These are phyloP conservation scores for Dendrocalamus latiflorus DNA, from an alignment of 202 grass and related monocot species.

Conservation along the genomic window DNA sequence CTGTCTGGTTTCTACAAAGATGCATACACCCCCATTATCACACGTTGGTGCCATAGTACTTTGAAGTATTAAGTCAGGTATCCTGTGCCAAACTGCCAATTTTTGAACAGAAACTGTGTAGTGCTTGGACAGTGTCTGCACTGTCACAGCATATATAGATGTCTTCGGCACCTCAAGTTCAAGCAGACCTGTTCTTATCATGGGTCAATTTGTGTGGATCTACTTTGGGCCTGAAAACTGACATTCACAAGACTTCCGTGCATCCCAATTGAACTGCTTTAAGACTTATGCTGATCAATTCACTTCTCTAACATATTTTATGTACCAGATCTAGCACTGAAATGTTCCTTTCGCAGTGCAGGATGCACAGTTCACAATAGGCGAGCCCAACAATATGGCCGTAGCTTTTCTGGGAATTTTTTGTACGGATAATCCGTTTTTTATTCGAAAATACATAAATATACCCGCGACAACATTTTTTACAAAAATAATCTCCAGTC, in stretches of 20 bases:
- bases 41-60: not conserved
- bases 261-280: not conserved
- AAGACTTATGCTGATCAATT: not conserved
- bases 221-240: conserved; percentile 2
- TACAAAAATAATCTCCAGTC: no score
- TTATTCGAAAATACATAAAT: no score
- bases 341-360: conserved; percentile 31
- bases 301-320: not conserved
- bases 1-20: not conserved
- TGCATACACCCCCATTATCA: not conserved
- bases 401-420: conserved; percentile 98
- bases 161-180: not conserved
- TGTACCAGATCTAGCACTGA: not conserved
- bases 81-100: not conserved
- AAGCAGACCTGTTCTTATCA: not conserved
- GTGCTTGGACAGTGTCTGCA: not conserved
- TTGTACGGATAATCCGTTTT: no score
- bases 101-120: not conserved
- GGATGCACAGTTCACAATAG: conserved; percentile 95
- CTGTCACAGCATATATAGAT: no score
- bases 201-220: not conserved
- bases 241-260: not conserved
- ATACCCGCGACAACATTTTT: no score
- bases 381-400: conserved; percentile 60
- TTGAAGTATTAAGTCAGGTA: not conserved